A percentile compares a stretch with the other conserved stretches of the same genome.
phyloP scores from a whole-genome alignment of 305 asterid genomes.

The Ruellia speciosa region DNA sequence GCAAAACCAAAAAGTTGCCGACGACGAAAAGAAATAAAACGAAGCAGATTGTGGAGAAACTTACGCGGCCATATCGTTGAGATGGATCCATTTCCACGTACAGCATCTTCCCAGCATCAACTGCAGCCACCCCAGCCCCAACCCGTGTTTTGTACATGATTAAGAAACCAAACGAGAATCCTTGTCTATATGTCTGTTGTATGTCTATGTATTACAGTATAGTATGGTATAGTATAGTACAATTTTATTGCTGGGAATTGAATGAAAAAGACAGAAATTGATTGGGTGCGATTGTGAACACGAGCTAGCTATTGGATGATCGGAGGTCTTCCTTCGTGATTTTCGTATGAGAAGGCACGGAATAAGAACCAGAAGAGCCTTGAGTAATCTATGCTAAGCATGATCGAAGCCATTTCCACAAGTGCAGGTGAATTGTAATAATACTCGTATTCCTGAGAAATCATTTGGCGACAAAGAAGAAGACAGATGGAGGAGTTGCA shows the following conservation, averaged over 20 bases:
- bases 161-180: neutral
- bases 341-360: constrained; percentile 67
- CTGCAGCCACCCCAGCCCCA: constrained; percentile 13
- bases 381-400: constrained; percentile 71
- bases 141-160: constrained; percentile 38
- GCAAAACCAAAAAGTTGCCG: no score
- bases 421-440: constrained; percentile 16
- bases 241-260: no score
- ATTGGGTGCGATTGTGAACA: neutral
- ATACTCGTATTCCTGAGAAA: constrained; percentile 15
- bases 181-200: neutral
- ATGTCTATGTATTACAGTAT: no score
- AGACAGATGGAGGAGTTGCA: neutral
- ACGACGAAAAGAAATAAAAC: no score
- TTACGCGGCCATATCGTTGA: constrained; percentile 72
- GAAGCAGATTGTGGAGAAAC: constrained; percentile 18
- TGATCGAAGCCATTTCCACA: constrained; percentile 61
- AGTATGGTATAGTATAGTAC: no score
- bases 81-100: constrained; percentile 77
- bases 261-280: no score
- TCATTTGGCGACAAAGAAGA: constrained; percentile 28
- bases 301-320: constrained; percentile 35
- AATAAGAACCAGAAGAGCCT: constrained; percentile 68
- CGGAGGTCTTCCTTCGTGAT: constrained; percentile 84
- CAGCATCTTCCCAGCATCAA: constrained; percentile 31